phyloP scores from a whole-genome alignment of 768 basidiomycete species.

The Termitomyces sp. region DNA sequence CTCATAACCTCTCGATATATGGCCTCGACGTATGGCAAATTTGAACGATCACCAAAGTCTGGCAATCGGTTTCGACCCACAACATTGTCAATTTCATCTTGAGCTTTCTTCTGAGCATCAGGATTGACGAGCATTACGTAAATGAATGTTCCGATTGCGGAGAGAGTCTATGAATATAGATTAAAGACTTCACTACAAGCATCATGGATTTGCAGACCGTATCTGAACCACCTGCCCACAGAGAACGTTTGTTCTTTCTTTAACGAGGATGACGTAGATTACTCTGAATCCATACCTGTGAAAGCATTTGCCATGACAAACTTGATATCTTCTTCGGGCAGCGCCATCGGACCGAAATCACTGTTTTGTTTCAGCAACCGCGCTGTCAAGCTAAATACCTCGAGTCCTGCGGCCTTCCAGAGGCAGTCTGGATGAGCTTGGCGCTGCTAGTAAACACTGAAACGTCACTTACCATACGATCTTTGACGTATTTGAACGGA shows the following conservation, averaged over 20 bases:
- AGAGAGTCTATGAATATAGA: slow-evolving; percentile 1
- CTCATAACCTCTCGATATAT: slow-evolving; percentile 32
- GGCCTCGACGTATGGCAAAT: slow-evolving; percentile 33
- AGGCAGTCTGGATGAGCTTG: too few relatives aligned
- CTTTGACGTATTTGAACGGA: too few relatives aligned
- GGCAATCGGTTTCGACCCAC: slow-evolving; percentile 32
- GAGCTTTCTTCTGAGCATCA: slow-evolving; percentile 12
- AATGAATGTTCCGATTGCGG: slow-evolving; percentile 11
- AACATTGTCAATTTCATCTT: slow-evolving; percentile 24
- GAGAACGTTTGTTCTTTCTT: neutral
- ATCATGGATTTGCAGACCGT: neutral
- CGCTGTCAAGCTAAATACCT: slow-evolving; percentile 1
- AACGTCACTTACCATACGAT: too few relatives aligned
- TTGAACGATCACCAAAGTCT: slow-evolving; percentile 26
- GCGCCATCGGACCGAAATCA: neutral
- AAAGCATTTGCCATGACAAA: slow-evolving; percentile 7
- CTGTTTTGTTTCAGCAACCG: slow-evolving; percentile 3
- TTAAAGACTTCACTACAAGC: neutral
- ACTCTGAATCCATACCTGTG: neutral
- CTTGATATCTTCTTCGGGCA: slow-evolving; percentile 10
- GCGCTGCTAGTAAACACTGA: too few relatives aligned
- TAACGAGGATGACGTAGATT: neutral
- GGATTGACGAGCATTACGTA: slow-evolving; percentile 18
- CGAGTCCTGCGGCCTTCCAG: slow-evolving; percentile 2
- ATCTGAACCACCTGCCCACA: slow-evolving; percentile 6